A percentile compares a stretch with the other conserved stretches of the same genome.
phyloP scores from a whole-genome alignment of 345 rosid species.

The Pelargonium nanum region DNA sequence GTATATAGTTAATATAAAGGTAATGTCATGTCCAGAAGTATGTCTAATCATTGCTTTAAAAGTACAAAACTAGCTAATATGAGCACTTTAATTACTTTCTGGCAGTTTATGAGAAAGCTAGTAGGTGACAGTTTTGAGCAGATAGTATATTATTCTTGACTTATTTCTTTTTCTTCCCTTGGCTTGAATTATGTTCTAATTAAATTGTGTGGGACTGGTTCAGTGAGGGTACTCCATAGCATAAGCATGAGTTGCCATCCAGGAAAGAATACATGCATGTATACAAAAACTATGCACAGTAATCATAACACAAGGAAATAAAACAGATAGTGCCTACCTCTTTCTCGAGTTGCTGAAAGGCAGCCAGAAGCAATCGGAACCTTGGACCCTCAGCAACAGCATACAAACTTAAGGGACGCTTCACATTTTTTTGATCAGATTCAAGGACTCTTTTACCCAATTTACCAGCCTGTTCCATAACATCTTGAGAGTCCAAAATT shows the following conservation, averaged over 20 bases:
- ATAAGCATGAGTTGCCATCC: background rate
- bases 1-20: too few relatives aligned
- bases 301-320: slow-evolving; percentile 13
- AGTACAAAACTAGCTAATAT: too few relatives aligned
- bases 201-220: background rate
- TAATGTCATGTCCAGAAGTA: too few relatives aligned
- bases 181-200: background rate
- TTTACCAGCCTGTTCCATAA: slow-evolving; percentile 28
- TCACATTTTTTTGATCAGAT: slow-evolving; percentile 32
- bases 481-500: slow-evolving; percentile 59
- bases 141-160: background rate
- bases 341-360: slow-evolving; percentile 57
- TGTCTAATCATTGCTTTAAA: too few relatives aligned
- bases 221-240: background rate
- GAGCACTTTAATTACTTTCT: background rate
- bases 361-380: slow-evolving; percentile 62
- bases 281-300: background rate
- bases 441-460: slow-evolving; percentile 32
- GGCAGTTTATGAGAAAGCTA: background rate
- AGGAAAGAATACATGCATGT: background rate
- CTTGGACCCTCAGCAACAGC: slow-evolving; percentile 66
- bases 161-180: too few relatives aligned
- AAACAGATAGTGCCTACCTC: slow-evolving; percentile 47
- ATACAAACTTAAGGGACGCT: slow-evolving; percentile 47
- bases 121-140: background rate